Percentiles rank a stretch among this genome's conserved stretches.
Evolutionary conservation across 2,329 filamentous ascomycete genomes (phyloP).

Genomic region (Colletotrichum ledebouriae): DNA sequence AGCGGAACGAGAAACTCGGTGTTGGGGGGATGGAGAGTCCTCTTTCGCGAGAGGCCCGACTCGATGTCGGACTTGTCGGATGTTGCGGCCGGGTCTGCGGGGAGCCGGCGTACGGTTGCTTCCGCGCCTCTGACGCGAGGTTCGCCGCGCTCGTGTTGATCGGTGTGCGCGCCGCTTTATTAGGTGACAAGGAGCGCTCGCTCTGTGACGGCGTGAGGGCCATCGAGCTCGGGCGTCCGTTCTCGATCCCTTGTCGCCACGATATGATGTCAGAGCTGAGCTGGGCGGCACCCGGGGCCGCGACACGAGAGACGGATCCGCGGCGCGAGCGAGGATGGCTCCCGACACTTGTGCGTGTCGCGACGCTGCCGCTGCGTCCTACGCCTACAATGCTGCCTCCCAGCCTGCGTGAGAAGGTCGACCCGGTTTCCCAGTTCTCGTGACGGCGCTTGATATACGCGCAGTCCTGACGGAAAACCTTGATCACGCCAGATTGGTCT

Average conservation of each 20-base stretch:
- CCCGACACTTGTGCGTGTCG: conserved; percentile 65
- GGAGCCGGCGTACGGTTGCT: conserved; percentile 56
- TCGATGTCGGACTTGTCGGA: conserved; percentile 57
- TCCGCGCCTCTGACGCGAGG: conserved; percentile 61
- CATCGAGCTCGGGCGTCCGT: conserved; percentile 55
- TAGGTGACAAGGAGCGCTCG: conserved; percentile 69
- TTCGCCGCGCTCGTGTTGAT: conserved; percentile 55
- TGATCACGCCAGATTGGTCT: conserved; percentile 89
- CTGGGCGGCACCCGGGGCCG: conserved; percentile 49
- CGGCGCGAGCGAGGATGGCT: conserved; percentile 64
- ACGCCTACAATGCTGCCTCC: conserved; percentile 67
- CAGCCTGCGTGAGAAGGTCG: conserved; percentile 79
- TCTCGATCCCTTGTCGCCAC: conserved; percentile 81
- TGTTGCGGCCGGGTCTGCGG: conserved; percentile 45
- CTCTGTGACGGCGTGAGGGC: conserved; percentile 57
- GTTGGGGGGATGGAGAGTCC: conserved; percentile 59
- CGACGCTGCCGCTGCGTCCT: conserved; percentile 68
- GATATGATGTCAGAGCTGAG: conserved; percentile 80
- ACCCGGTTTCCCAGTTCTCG: conserved; percentile 83
- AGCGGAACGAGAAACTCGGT: conserved; percentile 67
- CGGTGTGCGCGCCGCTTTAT: conserved; percentile 56
- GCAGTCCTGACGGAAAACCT: conserved; percentile 96
- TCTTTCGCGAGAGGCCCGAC: conserved; percentile 45
- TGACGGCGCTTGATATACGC: conserved; percentile 82
- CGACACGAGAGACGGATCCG: conserved; percentile 63